Evolutionary conservation across 179 eudicot genomes (phyloP).

Genomic region (Silene vulgaris): DNA sequence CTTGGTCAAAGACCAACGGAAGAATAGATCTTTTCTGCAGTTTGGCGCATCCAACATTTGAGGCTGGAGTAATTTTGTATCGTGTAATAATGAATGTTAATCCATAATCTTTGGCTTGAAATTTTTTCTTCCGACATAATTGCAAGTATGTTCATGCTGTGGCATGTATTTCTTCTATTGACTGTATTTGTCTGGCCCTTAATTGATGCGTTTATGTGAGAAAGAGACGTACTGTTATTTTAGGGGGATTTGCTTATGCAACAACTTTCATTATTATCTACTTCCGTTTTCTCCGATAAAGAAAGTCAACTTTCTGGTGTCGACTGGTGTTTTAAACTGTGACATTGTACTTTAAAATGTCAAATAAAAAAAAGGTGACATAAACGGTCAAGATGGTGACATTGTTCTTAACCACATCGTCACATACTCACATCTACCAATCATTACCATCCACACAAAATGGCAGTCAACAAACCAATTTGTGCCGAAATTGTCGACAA

Average conservation of each 20-base stretch:
- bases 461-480: too few species aligned
- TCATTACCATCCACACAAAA: too few species aligned
- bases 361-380: too few species aligned
- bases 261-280: too few species aligned
- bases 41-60: not conserved
- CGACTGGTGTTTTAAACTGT: too few species aligned
- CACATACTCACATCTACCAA: too few species aligned
- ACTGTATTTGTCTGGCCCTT: not conserved
- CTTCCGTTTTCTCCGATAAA: too few species aligned
- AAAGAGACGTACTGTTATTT: not conserved
- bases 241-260: not conserved
- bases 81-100: not conserved
- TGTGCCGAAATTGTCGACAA: not conserved
- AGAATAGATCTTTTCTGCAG: constrained; percentile 19
- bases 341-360: too few species aligned
- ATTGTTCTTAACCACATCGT: too few species aligned
- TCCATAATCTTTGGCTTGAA: not conserved
- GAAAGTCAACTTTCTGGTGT: too few species aligned
- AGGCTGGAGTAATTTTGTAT: not conserved
- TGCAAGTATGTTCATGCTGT: not conserved
- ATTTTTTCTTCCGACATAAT: not conserved
- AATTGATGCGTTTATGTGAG: not conserved
- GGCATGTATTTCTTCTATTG: not conserved
- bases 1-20: constrained; percentile 62
- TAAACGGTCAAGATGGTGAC: too few species aligned